Percentiles rank a stretch among this genome's conserved stretches.
Evolutionary conservation across 2,329 filamentous ascomycete genomes (phyloP).

Genomic region (Ophiocordyceps camponoti-saundersi): DNA sequence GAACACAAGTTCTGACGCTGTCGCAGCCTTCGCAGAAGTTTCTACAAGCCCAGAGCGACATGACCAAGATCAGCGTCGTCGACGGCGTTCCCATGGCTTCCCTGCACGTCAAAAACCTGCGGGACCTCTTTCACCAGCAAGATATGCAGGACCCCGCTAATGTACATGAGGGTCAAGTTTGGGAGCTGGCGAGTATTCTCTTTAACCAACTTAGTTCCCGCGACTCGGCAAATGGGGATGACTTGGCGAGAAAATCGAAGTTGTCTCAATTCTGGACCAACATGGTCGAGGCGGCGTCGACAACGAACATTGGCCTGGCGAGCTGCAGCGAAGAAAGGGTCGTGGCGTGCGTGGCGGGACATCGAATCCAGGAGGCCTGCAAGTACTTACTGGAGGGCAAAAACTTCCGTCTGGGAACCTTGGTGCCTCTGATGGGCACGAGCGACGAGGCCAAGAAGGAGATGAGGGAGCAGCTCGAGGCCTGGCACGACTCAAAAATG

Average conservation of each 20-base stretch:
- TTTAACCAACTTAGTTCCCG: conserved; percentile 51
- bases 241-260: conserved; percentile 36
- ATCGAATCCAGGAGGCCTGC: conserved; percentile 71
- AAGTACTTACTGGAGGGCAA: conserved; percentile 57
- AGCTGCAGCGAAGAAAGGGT: conserved; percentile 65
- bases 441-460: conserved; percentile 53
- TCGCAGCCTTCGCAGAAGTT: conserved; percentile 35
- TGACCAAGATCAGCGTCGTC: conserved; percentile 34
- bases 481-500: conserved; percentile 70
- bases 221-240: conserved; percentile 19
- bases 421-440: conserved; percentile 67
- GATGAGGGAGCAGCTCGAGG: conserved; percentile 63
- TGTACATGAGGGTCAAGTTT: conserved; percentile 56
- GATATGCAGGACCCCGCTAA: conserved; percentile 25
- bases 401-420: conserved; percentile 69
- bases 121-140: conserved; percentile 22
- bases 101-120: conserved; percentile 20
- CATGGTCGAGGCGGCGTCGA: conserved; percentile 44
- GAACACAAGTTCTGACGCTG: conserved; percentile 3
- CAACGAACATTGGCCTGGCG: conserved; percentile 37
- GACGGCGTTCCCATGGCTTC: conserved; percentile 44
- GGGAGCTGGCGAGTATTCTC: conserved; percentile 73
- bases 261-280: conserved; percentile 52
- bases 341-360: conserved; percentile 59
- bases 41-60: conserved; percentile 34